Conservation (phyloP, 2,329 filamentous ascomycete species). For the Trichoderma endophyticum region DNA sequence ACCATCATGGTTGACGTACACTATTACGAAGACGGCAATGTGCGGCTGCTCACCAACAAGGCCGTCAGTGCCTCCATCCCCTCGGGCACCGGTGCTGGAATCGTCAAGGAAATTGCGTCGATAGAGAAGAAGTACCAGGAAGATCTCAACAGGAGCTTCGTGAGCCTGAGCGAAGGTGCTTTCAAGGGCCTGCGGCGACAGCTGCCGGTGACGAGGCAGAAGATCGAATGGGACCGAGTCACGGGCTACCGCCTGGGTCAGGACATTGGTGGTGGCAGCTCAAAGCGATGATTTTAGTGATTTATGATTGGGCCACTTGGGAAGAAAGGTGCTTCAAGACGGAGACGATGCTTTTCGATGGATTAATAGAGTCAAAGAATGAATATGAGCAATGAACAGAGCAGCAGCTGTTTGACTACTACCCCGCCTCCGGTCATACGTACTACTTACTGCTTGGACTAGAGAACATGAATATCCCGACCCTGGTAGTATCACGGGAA, state of each 20-base stretch:
- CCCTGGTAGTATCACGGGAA: background rate
- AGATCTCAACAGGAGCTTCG: conserved; percentile 88
- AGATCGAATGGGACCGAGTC: conserved; percentile 99
- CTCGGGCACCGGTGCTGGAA: conserved; percentile 61
- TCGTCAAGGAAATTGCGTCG: conserved; percentile 73
- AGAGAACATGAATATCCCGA: background rate
- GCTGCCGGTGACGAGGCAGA: conserved; percentile 93
- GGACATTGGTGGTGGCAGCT: conserved; percentile 69
- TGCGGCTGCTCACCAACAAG: conserved; percentile 88
- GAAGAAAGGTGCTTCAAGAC: conserved; percentile 2
- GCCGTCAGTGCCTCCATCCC: conserved; percentile 60
- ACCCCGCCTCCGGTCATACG: background rate
- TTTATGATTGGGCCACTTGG: background rate
- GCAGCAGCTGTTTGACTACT: background rate
- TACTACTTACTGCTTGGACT: background rate
- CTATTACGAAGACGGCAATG: conserved; percentile 99
- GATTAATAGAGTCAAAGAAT: conserved; percentile 13
- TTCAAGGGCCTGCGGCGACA: conserved; percentile 93
- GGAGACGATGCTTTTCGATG: conserved; percentile 3
- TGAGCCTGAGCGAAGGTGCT: conserved; percentile 82
- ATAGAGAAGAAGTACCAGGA: conserved; percentile 94
- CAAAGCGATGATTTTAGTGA: conserved; percentile 45
- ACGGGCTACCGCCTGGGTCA: conserved; percentile 84
- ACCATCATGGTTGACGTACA: conserved; percentile 92
- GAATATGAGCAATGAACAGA: conserved; percentile 13